These are phyloP conservation scores for Verticillium klebahnii DNA, from an alignment of 2,329 filamentous ascomycete genomes.

Conservation along the genomic window DNA sequence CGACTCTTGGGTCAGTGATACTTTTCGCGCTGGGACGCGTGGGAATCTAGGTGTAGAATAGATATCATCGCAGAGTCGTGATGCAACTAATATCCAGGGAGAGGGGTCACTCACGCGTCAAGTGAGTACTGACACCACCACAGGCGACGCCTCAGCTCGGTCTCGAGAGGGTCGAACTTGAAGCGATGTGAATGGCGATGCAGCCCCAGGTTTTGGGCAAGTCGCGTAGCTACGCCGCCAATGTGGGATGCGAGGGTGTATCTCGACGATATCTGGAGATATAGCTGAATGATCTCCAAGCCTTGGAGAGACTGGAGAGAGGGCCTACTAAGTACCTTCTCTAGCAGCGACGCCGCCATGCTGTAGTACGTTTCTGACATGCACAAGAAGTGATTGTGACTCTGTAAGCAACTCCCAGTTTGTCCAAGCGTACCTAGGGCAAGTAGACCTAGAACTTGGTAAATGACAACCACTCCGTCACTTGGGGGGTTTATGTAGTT, in stretches of 20 bases:
- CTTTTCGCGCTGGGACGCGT: too few relatives aligned
- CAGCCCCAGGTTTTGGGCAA: slow-evolving; percentile 18
- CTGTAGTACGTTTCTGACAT: slow-evolving; percentile 15
- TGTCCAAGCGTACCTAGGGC: slow-evolving; percentile 15
- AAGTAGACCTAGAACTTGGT: slow-evolving; percentile 15
- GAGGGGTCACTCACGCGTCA: slow-evolving; percentile 13
- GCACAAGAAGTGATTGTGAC: slow-evolving; percentile 17
- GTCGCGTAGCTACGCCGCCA: slow-evolving; percentile 16
- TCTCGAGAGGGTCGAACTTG: slow-evolving; percentile 20
- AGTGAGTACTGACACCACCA: slow-evolving; percentile 23
- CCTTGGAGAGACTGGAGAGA: slow-evolving; percentile 16
- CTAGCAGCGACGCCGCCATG: slow-evolving; percentile 11
- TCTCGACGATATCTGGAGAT: slow-evolving; percentile 16
- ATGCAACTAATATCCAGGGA: not conserved
- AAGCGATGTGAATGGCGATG: slow-evolving; percentile 20
- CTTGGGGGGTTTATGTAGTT: not conserved
- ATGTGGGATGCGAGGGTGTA: slow-evolving; percentile 16
- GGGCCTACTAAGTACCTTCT: slow-evolving; percentile 11
- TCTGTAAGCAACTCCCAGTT: slow-evolving; percentile 3
- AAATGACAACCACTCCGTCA: slow-evolving; percentile 4
- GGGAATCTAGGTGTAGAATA: too few relatives aligned
- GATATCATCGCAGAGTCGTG: too few relatives aligned
- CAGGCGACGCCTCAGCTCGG: slow-evolving; percentile 16
- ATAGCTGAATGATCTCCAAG: slow-evolving; percentile 17
- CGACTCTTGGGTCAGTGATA: not conserved